A percentile compares a stretch with the other conserved stretches of the same genome.
Conservation (phyloP, 768 basidiomycete species). For the Suillus fuscotomentosus region DNA sequence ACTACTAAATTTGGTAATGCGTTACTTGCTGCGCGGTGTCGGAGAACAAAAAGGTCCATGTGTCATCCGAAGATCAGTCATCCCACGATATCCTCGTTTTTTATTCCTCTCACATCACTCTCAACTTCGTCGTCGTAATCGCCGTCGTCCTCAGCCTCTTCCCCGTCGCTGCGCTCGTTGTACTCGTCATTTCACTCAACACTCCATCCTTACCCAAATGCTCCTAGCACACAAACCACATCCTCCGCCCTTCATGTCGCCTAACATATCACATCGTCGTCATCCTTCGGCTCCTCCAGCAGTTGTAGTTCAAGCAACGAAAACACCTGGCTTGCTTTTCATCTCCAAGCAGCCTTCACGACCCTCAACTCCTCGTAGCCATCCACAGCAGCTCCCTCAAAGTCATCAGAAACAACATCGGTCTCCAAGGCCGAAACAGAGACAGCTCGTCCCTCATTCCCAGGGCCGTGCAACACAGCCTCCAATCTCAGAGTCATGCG, state of each 20-base stretch:
- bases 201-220: constrained; percentile 27
- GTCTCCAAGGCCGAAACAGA: constrained; percentile 38
- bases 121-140: background rate
- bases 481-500: constrained; percentile 21
- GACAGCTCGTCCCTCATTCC: constrained; percentile 21
- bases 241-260: constrained; percentile 26
- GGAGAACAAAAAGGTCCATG: constrained; percentile 34
- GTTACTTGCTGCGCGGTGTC: constrained; percentile 28
- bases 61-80: constrained; percentile 15
- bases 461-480: constrained; percentile 24
- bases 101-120: constrained; percentile 14
- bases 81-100: constrained; percentile 30
- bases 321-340: constrained; percentile 70
- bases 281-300: constrained; percentile 70
- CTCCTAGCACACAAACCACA: constrained; percentile 42
- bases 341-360: constrained; percentile 54
- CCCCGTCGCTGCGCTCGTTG: constrained; percentile 5
- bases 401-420: constrained; percentile 33
- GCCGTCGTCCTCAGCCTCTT: constrained; percentile 7
- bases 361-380: constrained; percentile 32
- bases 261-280: constrained; percentile 48
- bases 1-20: constrained; percentile 13
- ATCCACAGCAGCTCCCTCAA: constrained; percentile 33
- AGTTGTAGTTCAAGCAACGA: constrained; percentile 68
- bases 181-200: constrained; percentile 7